Percentiles rank a stretch among this genome's conserved stretches.
phyloP scores from a whole-genome alignment of 352 stramenopile species.

The Pythium oligandrum region DNA sequence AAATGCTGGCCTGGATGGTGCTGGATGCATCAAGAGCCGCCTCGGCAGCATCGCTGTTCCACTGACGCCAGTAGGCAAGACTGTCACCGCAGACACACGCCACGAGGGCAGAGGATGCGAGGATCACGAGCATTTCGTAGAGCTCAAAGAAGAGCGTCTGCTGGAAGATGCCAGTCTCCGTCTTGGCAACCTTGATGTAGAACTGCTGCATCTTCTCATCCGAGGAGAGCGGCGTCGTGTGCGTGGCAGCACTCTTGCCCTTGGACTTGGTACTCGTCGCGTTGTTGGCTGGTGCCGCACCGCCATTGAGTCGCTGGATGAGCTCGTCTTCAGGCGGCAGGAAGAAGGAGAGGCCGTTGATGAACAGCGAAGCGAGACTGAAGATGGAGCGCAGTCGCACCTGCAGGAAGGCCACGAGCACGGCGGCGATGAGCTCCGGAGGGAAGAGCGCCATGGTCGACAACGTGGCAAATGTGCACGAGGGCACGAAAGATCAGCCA shows the following conservation, averaged over 20 bases:
- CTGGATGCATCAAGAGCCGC: slow-evolving; percentile 1
- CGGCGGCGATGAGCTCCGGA: slow-evolving; percentile 63
- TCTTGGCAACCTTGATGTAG: slow-evolving; percentile 67
- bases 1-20: slow-evolving; percentile 42
- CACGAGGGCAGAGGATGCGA: slow-evolving; percentile 48
- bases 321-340: slow-evolving; percentile 69
- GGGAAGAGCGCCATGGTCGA: slow-evolving; percentile 62
- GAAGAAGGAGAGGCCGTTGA: slow-evolving; percentile 71
- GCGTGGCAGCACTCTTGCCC: slow-evolving; percentile 7
- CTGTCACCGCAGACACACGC: slow-evolving; percentile 40
- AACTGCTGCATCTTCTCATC: slow-evolving; percentile 69
- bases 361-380: slow-evolving; percentile 47
- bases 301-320: slow-evolving; percentile 63
- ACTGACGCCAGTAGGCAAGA: slow-evolving; percentile 28
- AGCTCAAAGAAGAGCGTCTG: slow-evolving; percentile 82
- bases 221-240: slow-evolving; percentile 33
- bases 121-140: slow-evolving; percentile 77
- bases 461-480: too few relatives aligned
- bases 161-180: slow-evolving; percentile 51
- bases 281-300: neutral
- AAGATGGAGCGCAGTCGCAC: slow-evolving; percentile 59
- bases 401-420: slow-evolving; percentile 67
- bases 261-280: slow-evolving; percentile 17
- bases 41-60: slow-evolving; percentile 8
- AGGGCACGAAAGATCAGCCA: too few relatives aligned